Percentiles rank a stretch among this genome's conserved stretches.
Evolutionary conservation across 108 stramenopile species (phyloP).

Genomic region (Nannochloropsis salina): DNA sequence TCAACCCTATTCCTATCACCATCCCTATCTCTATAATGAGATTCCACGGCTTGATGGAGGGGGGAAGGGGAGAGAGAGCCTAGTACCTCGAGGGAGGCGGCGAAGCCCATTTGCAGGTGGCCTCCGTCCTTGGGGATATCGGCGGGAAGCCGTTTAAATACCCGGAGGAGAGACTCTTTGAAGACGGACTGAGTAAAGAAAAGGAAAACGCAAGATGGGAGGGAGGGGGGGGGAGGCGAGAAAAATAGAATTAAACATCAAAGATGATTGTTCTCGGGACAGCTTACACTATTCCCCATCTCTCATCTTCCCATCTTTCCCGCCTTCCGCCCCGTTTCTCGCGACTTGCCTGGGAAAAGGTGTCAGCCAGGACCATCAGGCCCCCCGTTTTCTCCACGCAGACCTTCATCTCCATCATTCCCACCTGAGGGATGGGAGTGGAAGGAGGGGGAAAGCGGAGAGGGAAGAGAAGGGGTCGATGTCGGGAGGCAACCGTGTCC

Average conservation of each 20-base stretch:
- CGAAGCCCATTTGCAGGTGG: conserved; percentile 21
- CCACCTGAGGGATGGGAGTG: conserved; percentile 55
- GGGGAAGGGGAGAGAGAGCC: background rate
- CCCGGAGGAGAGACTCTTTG: conserved; percentile 89
- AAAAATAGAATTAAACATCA: background rate
- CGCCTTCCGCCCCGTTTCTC: background rate
- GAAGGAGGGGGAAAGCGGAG: background rate
- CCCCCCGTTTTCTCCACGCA: conserved; percentile 92
- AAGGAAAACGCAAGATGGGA: background rate
- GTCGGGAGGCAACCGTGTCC: background rate
- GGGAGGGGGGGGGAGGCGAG: background rate
- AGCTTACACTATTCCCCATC: background rate
- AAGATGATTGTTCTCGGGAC: background rate
- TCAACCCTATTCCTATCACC: too few relatives aligned
- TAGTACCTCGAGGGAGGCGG: conserved; percentile 22
- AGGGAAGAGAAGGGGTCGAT: background rate
- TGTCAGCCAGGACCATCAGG: conserved; percentile 91
- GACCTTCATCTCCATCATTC: conserved; percentile 87
- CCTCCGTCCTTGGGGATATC: conserved; percentile 14
- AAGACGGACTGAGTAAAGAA: conserved; percentile 62
- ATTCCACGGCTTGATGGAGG: background rate
- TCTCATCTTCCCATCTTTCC: background rate
- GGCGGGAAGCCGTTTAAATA: conserved; percentile 69
- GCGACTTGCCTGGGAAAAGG: conserved; percentile 69
- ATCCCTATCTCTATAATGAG: too few relatives aligned